Base-by-base conservation (phyloP, 495 filamentous ascomycete genomes). In the Amphirosellinia nigrospora region DNA sequence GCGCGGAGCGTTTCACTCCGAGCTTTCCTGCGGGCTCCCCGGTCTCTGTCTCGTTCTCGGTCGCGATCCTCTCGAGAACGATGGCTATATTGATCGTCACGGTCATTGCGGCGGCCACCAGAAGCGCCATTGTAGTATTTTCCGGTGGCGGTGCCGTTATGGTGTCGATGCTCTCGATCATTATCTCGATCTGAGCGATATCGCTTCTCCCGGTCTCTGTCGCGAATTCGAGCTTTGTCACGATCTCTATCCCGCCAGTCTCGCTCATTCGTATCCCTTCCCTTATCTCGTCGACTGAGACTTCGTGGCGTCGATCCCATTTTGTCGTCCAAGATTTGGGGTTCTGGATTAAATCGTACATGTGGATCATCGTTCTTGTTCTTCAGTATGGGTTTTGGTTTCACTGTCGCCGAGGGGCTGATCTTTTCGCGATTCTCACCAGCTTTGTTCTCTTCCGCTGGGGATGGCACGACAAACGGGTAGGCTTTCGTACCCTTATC, bases 301-400 rank as follows among this genome's bases (percentile, higher is more conserved):
- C 39, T 79, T 41, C 62, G 73, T 61, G 23, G 78, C 64, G 46
- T 64, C 71, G 65, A 85, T 69, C 73, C 82, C 70, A 64, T 66
- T 23, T 79, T 76, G 6, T 83, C 82, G 55, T 83, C 73, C 9
- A 75, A 73, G 45, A 78, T 70, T 45, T 76, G 74, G 7, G 76
- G 76, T 32, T 64, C 70, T 13, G 72, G 74, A 26, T 82, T 81
- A 56, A 85, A 85, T 1, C 79, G 79, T 15, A 86, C 84, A 53
- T 81, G 82, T 10, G 76, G 76, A 60, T 86, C 79, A 36, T 80
- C 79, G 58, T 85, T 83, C 71, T 80, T 81, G 73, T 85, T 85
- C 78, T 86, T 86, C 8, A 86, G 78, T 38, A 86, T 86, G 21
- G 84, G 79, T 71, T 85, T 86, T 3, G 84, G 84, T 62, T 71